Conservation (phyloP, 208 protist species). For the Angomonas desouzai region DNA sequence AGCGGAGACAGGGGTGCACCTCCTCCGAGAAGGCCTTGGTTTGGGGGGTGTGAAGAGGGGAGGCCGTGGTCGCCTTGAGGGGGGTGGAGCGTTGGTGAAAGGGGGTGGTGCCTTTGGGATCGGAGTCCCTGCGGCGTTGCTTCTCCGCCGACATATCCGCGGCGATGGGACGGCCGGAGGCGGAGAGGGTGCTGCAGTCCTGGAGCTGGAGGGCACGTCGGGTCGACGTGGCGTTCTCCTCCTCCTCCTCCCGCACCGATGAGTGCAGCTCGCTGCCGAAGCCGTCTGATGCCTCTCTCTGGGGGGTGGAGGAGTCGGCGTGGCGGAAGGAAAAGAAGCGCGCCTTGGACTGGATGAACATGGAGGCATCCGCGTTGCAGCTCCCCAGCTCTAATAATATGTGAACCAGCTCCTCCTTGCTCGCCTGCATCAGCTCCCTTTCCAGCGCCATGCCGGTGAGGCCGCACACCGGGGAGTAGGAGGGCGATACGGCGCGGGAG, state of each 20-base stretch:
- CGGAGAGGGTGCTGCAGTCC: slow-evolving; percentile 5
- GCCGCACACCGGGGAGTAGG: slow-evolving; percentile 5
- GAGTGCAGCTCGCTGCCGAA: background rate
- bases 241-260: background rate
- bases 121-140: background rate
- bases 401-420: slow-evolving; percentile 61
- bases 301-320: slow-evolving; percentile 14
- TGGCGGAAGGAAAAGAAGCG: slow-evolving; percentile 51
- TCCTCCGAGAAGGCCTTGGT: slow-evolving; percentile 31
- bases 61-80: background rate
- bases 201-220: slow-evolving; percentile 10
- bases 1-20: slow-evolving; percentile 68
- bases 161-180: background rate
- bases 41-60: slow-evolving; percentile 16
- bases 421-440: slow-evolving; percentile 45
- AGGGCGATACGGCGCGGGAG: background rate
- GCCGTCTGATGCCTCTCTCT: background rate
- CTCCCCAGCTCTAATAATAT: slow-evolving; percentile 66
- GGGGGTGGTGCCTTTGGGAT: background rate
- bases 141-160: background rate
- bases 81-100: background rate
- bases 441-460: slow-evolving; percentile 35
- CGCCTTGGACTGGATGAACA: slow-evolving; percentile 71
- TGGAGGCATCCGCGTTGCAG: slow-evolving; percentile 48
- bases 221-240: background rate